These are phyloP conservation scores for Corymbia calophylla DNA, from an alignment of 441 rosid genomes.

Conservation along the genomic window DNA sequence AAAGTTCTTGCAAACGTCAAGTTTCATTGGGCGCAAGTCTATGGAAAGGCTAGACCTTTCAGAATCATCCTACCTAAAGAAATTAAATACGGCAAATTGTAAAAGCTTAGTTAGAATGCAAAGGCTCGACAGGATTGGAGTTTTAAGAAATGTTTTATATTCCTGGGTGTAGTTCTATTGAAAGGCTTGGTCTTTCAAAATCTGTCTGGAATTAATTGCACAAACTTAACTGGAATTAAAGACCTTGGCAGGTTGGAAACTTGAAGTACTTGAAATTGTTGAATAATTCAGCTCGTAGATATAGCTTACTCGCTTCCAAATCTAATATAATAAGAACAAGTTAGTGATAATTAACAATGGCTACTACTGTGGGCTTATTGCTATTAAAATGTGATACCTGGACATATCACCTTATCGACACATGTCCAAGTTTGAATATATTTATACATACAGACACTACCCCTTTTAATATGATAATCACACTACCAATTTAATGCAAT, in stretches of 20 bases:
- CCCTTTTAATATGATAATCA: not conserved
- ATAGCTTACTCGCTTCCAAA: not conserved
- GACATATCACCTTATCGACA: not conserved
- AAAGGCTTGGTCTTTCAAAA: too few relatives aligned
- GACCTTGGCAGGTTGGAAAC: not conserved
- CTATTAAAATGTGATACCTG: not conserved
- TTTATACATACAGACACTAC: not conserved
- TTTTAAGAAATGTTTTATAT: not conserved
- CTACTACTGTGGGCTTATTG: rapidly evolving
- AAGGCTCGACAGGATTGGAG: not conserved
- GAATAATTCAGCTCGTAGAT: not conserved
- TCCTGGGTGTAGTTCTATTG: not conserved
- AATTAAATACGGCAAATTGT: not conserved
- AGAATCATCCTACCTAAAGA: not conserved
- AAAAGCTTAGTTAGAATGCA: not conserved
- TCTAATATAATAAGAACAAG: not conserved
- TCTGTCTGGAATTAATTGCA: not conserved
- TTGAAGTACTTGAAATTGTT: not conserved
- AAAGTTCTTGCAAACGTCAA: not conserved
- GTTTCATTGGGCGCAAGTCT: not conserved
- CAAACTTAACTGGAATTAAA: not conserved
- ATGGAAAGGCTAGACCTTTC: not conserved
- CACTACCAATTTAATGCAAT: not conserved
- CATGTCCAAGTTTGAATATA: not conserved
- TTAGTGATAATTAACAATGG: not conserved